Conservation (phyloP, 257 asterid species). For the Verbascum thapsus region DNA sequence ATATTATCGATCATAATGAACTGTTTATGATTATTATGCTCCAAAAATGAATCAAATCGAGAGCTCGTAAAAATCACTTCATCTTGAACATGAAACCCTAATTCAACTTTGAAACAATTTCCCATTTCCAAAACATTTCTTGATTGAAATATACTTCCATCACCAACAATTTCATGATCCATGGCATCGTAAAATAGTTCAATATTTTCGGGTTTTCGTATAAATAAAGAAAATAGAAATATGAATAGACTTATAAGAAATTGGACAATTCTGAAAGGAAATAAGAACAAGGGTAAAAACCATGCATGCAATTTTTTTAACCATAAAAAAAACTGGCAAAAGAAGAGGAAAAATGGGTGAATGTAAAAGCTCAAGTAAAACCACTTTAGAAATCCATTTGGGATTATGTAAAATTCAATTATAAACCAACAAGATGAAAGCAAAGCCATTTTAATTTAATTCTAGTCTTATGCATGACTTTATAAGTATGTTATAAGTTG, state of each 20-base stretch:
- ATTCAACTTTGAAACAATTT: not conserved
- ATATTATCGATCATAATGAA: too few relatives aligned
- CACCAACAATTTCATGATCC: slow-evolving; percentile 10
- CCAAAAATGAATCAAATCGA: too few relatives aligned
- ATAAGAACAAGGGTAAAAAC: slow-evolving; percentile 16
- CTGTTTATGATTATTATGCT: too few relatives aligned
- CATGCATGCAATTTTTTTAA: slow-evolving; percentile 26
- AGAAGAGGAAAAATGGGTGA: slow-evolving; percentile 43
- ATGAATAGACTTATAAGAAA: slow-evolving; percentile 6
- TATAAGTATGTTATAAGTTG: not conserved
- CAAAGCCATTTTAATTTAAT: slow-evolving; percentile 40
- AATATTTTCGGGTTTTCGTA: not conserved
- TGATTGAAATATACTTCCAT: slow-evolving; percentile 9
- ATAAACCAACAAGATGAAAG: slow-evolving; percentile 59
- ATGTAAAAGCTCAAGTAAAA: slow-evolving; percentile 51
- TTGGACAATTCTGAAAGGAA: slow-evolving; percentile 22
- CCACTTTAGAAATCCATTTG: slow-evolving; percentile 53
- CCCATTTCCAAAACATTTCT: slow-evolving; percentile 10
- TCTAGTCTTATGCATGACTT: not conserved
- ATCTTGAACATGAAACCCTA: not conserved
- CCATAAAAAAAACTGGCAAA: slow-evolving; percentile 52
- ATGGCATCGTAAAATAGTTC: slow-evolving; percentile 34
- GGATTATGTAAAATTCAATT: slow-evolving; percentile 46
- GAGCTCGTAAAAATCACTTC: not conserved
- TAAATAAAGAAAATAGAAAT: slow-evolving; percentile 16